These are phyloP conservation scores for Phaeosphaeriaceae sp. DNA, from an alignment of 2,329 filamentous ascomycete species.

Conservation along the genomic window DNA sequence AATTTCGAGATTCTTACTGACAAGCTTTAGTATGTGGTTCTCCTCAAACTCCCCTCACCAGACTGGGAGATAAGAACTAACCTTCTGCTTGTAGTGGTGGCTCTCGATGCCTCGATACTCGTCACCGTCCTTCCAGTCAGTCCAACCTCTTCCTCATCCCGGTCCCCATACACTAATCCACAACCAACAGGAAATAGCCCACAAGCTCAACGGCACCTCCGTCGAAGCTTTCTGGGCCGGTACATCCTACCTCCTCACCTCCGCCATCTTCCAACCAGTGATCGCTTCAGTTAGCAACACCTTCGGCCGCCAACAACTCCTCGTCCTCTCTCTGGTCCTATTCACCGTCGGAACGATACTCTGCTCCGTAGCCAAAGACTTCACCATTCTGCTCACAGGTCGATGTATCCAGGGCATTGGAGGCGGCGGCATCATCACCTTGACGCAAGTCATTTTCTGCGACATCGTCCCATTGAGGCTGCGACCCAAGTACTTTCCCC, in stretches of 20 bases:
- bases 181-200: constrained; percentile 27
- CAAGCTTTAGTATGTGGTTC: too few species aligned
- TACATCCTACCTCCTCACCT: constrained; percentile 72
- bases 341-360: constrained; percentile 57
- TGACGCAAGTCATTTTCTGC: constrained; percentile 54
- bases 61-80: not conserved
- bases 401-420: constrained; percentile 49
- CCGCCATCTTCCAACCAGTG: constrained; percentile 65
- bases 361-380: constrained; percentile 47
- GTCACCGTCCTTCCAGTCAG: constrained; percentile 38
- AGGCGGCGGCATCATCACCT: constrained; percentile 48
- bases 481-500: constrained; percentile 51
- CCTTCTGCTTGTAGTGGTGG: constrained; percentile 18
- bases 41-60: too few species aligned
- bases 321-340: constrained; percentile 49
- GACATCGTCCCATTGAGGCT: constrained; percentile 53
- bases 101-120: constrained; percentile 40
- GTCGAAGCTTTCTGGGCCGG: constrained; percentile 73
- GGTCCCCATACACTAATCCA: not conserved
- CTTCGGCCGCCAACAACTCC: constrained; percentile 58
- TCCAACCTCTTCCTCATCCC: not conserved
- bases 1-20: too few species aligned
- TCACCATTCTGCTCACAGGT: constrained; percentile 44
- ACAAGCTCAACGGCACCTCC: constrained; percentile 29
- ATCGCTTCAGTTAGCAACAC: constrained; percentile 51